Evolutionary conservation across 305 asterid genomes (phyloP).

Genomic region (Stenogyne calaminthoides): DNA sequence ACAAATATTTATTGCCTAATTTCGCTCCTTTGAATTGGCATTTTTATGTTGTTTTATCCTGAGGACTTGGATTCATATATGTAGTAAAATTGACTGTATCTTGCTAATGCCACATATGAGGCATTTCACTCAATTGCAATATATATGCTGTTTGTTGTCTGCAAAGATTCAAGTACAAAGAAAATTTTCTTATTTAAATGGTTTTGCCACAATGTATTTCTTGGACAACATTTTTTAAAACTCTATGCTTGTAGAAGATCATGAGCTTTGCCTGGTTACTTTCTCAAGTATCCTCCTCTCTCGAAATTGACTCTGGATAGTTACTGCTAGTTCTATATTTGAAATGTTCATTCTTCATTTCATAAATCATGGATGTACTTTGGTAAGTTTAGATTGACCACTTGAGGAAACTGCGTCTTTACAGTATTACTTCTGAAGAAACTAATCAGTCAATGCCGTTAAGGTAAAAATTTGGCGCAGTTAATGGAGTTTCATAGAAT

Average conservation of each 20-base stretch:
- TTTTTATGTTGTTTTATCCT: conserved; percentile 4
- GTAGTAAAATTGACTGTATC: neutral
- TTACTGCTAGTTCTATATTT: neutral
- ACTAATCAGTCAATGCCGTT: neutral
- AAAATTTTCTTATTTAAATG: neutral
- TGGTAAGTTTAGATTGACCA: neutral
- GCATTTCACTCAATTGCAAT: neutral
- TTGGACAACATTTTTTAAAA: neutral
- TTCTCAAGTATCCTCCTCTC: neutral
- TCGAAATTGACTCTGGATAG: neutral
- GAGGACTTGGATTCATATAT: neutral
- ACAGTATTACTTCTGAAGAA: conserved; percentile 4
- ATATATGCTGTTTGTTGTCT: neutral
- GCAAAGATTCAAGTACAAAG: neutral
- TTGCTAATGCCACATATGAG: neutral
- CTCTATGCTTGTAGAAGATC: conserved; percentile 8
- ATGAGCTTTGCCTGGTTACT: conserved; percentile 1
- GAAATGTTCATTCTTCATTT: neutral
- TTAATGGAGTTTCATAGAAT: neutral
- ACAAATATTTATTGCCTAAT: neutral
- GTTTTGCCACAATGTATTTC: neutral
- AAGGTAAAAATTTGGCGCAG: neutral
- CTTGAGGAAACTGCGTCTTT: neutral
- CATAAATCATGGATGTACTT: neutral
- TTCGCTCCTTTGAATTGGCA: neutral